phyloP scores from a whole-genome alignment of 345 rosid genomes.

The Dipteronia dyeriana region DNA sequence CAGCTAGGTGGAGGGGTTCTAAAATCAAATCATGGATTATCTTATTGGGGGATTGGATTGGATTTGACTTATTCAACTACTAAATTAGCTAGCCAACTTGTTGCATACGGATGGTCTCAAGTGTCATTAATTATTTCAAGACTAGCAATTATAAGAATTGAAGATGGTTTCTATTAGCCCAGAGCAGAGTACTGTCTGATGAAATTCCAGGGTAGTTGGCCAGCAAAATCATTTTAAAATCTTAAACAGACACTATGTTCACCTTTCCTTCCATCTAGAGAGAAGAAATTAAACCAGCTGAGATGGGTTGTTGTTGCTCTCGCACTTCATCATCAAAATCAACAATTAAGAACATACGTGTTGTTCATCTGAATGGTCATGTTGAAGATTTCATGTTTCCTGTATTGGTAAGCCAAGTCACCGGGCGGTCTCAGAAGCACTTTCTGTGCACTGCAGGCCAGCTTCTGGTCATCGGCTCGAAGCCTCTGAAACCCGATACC shows the following conservation, averaged over 20 bases:
- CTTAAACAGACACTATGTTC: background rate
- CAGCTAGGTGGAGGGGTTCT: too few species aligned
- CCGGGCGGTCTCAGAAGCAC: slow-evolving; percentile 25
- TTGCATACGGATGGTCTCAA: too few species aligned
- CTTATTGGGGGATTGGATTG: too few species aligned
- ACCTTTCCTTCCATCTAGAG: background rate
- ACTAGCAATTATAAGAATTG: too few species aligned
- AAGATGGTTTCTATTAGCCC: too few species aligned
- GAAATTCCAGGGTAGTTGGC: background rate
- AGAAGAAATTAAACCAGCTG: background rate
- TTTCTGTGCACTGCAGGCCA: slow-evolving; percentile 46
- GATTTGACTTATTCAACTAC: too few species aligned
- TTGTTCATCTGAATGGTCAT: slow-evolving; percentile 46
- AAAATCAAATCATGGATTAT: too few species aligned
- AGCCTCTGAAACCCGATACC: slow-evolving; percentile 32
- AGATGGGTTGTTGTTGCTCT: slow-evolving; percentile 40
- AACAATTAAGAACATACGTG: slow-evolving; percentile 28
- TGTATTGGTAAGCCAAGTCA: slow-evolving; percentile 33
- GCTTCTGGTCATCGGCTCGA: slow-evolving; percentile 31
- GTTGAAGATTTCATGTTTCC: slow-evolving; percentile 44
- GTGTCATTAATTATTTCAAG: background rate
- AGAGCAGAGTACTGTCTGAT: too few species aligned
- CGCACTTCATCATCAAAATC: slow-evolving; percentile 14
- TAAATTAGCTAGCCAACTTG: too few species aligned
- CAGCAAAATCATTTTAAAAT: background rate